Evolutionary conservation across 2,329 filamentous ascomycete species (phyloP).

Genomic region (Cercospora nicotianae): DNA sequence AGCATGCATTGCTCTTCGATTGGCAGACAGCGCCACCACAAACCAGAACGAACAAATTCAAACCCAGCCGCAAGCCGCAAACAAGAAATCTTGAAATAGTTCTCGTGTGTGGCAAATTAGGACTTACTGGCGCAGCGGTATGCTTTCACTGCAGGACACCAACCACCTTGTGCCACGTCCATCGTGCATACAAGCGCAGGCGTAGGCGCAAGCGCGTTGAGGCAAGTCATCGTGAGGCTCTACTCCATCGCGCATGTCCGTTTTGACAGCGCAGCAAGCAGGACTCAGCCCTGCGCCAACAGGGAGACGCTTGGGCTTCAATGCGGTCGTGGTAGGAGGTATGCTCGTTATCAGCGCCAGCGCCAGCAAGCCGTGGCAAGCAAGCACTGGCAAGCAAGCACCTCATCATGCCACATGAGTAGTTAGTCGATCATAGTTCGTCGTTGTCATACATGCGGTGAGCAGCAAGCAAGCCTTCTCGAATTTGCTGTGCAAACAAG

Average conservation of each 20-base stretch:
- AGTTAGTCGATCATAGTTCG: neutral
- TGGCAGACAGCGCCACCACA: neutral
- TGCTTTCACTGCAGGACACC: constrained; percentile 1
- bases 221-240: constrained; percentile 3
- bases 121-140: neutral
- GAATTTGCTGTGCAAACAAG: neutral
- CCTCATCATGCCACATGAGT: neutral
- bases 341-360: constrained; percentile 10
- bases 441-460: constrained; percentile 14
- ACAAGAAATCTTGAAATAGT: neutral
- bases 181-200: constrained; percentile 1
- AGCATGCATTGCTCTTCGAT: neutral
- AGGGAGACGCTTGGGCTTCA: neutral
- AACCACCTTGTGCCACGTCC: constrained; percentile 14
- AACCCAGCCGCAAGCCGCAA: neutral
- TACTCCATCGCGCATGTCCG: neutral
- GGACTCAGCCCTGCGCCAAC: neutral
- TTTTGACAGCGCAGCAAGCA: constrained; percentile 3
- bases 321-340: neutral
- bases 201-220: neutral
- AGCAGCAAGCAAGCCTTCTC: neutral
- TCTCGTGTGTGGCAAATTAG: constrained; percentile 4
- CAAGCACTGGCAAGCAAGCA: neutral
- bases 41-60: neutral
- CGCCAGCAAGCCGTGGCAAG: neutral